A percentile compares a stretch with the other conserved stretches of the same genome.
Evolutionary conservation across 192 early-diverging fungal species (phyloP).

Genomic region (Coemansia sp.): DNA sequence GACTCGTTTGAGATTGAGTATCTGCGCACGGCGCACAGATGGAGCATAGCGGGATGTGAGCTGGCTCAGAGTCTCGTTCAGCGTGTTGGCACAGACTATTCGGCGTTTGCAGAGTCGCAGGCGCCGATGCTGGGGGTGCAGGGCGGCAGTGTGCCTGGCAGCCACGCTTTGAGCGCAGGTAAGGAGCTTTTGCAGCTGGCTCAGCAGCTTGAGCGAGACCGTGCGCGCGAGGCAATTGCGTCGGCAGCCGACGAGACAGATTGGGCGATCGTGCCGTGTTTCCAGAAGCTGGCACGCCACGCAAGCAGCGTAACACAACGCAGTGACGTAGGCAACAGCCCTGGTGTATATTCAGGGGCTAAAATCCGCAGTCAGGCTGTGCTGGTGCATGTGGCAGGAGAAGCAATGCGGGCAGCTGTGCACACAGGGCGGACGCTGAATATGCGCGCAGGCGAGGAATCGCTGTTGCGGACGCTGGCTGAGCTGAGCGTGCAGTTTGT

Average conservation of each 20-base stretch:
- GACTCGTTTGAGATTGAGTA: constrained; percentile 35
- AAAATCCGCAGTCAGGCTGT: constrained; percentile 16
- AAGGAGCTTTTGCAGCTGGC: constrained; percentile 40
- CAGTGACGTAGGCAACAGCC: constrained; percentile 13
- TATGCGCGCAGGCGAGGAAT: constrained; percentile 21
- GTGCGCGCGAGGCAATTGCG: constrained; percentile 16
- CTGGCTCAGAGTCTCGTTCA: not conserved
- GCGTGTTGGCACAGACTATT: constrained; percentile 22
- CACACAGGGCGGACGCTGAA: constrained; percentile 12
- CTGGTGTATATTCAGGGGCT: constrained; percentile 8
- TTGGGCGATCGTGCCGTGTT: constrained; percentile 39
- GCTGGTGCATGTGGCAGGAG: constrained; percentile 15
- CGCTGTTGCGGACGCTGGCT: constrained; percentile 24
- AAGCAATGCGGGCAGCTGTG: constrained; percentile 33
- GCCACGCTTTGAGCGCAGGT: not conserved
- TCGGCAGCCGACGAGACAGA: constrained; percentile 22
- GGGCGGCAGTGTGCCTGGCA: constrained; percentile 14
- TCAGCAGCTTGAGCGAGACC: constrained; percentile 29
- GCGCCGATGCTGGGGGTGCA: constrained; percentile 17
- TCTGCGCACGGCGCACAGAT: constrained; percentile 26
- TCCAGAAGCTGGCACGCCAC: constrained; percentile 36
- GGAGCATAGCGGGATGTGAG: constrained; percentile 3
- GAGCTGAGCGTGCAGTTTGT: constrained; percentile 32
- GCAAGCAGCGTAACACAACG: constrained; percentile 14
- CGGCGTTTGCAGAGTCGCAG: constrained; percentile 12